A percentile compares a stretch with the other conserved stretches of the same genome.
phyloP scores from a whole-genome alignment of 305 asterid genomes.

The Striga hermonthica region DNA sequence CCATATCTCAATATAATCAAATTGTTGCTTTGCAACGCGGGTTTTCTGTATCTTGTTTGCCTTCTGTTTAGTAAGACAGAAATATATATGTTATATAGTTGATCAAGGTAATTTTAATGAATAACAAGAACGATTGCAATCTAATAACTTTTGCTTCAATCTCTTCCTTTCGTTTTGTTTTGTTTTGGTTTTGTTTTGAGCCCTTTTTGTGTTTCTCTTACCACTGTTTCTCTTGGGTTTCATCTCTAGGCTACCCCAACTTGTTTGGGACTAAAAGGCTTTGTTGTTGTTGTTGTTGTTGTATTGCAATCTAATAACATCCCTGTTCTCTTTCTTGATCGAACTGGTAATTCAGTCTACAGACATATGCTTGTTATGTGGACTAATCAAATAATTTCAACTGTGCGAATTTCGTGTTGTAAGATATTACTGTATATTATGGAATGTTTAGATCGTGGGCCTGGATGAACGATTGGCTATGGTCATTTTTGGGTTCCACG shows the following conservation, averaged over 20 bases:
- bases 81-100: neutral
- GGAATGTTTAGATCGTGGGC: neutral
- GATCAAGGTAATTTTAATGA: neutral
- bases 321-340: neutral
- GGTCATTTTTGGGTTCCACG: constrained; percentile 1
- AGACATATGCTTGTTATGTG: neutral
- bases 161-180: too few species aligned
- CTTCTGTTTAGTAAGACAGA: neutral
- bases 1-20: neutral
- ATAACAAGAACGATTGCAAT: neutral
- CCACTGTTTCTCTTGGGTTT: too few species aligned
- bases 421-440: neutral
- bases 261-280: too few species aligned
- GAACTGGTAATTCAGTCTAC: neutral
- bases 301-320: neutral
- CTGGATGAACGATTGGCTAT: neutral
- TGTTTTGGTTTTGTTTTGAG: too few species aligned
- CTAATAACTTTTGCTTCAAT: too few species aligned
- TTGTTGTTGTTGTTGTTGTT: too few species aligned
- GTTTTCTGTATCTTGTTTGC: neutral
- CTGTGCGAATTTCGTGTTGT: neutral
- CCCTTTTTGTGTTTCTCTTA: too few species aligned
- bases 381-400: neutral
- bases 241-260: too few species aligned
- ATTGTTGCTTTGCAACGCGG: neutral